Conservation (phyloP, 306 rosid species). For the Rosa chinensis region DNA sequence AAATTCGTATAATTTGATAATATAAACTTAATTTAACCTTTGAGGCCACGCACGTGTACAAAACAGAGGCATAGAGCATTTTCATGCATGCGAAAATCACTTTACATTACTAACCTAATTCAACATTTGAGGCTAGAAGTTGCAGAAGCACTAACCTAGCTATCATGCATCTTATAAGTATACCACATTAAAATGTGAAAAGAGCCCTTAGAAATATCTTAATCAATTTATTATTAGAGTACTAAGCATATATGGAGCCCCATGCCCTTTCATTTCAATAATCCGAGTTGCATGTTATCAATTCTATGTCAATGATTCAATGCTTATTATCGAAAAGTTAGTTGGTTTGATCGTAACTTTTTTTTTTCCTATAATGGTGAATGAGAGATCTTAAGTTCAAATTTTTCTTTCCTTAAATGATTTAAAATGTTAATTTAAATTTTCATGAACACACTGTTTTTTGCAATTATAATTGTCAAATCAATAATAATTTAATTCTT, state of each 20-base stretch:
- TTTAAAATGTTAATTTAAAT: neutral
- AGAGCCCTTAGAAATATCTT: neutral
- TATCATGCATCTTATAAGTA: neutral
- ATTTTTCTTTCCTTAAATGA: neutral
- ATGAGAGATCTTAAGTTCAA: neutral
- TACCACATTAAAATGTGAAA: neutral
- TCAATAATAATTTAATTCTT: too few relatives aligned
- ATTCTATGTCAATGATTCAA: neutral
- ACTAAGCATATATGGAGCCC: neutral
- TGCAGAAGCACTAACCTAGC: slow-evolving; percentile 8
- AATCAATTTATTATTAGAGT: neutral
- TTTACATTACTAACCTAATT: neutral
- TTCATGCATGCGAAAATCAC: neutral
- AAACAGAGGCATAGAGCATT: neutral
- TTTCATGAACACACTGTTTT: neutral
- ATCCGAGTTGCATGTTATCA: neutral
- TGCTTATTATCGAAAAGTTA: neutral
- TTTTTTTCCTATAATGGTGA: neutral
- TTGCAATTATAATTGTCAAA: neutral
- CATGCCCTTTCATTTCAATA: neutral
- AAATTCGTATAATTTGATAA: neutral
- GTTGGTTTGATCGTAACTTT: neutral
- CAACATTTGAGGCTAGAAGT: neutral
- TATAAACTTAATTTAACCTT: neutral
- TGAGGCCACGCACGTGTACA: neutral